Conservation (phyloP, 169 alveolate genomes). For the Plasmodium gaboni region DNA sequence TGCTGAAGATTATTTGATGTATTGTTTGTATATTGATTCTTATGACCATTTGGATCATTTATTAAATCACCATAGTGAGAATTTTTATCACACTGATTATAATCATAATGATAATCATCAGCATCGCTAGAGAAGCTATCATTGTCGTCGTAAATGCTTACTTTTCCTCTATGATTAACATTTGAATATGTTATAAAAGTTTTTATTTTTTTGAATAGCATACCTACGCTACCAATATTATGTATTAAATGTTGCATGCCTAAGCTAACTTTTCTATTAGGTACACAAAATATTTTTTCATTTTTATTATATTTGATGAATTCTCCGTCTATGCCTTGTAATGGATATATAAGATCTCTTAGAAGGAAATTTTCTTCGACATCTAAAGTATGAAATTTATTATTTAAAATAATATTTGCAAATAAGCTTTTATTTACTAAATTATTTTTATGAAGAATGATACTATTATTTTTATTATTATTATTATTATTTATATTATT, state of each 20-base stretch:
- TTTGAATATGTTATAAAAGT: background rate
- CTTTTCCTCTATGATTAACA: background rate
- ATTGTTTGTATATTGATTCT: too few species aligned
- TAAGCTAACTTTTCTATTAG: slow-evolving; percentile 36
- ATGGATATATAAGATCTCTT: slow-evolving; percentile 57
- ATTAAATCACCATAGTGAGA: background rate
- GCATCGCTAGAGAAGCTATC: background rate
- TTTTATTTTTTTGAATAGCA: slow-evolving; percentile 9
- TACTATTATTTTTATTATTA: background rate
- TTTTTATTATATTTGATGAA: slow-evolving; percentile 26
- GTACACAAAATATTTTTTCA: slow-evolving; percentile 30
- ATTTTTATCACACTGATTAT: background rate
- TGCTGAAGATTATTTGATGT: too few species aligned
- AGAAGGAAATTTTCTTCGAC: slow-evolving; percentile 37
- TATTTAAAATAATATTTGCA: slow-evolving; percentile 53
- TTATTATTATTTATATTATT: background rate
- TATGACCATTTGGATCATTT: background rate
- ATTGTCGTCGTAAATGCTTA: background rate
- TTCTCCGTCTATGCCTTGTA: slow-evolving; percentile 70
- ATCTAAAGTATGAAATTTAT: slow-evolving; percentile 41
- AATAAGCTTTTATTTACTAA: slow-evolving; percentile 60
- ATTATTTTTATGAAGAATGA: slow-evolving; percentile 19
- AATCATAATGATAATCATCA: background rate
- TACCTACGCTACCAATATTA: slow-evolving; percentile 38
- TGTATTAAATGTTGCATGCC: slow-evolving; percentile 53